Base-by-base conservation (phyloP, 2,329 filamentous ascomycete genomes). In the Aspergillus amoenus region DNA sequence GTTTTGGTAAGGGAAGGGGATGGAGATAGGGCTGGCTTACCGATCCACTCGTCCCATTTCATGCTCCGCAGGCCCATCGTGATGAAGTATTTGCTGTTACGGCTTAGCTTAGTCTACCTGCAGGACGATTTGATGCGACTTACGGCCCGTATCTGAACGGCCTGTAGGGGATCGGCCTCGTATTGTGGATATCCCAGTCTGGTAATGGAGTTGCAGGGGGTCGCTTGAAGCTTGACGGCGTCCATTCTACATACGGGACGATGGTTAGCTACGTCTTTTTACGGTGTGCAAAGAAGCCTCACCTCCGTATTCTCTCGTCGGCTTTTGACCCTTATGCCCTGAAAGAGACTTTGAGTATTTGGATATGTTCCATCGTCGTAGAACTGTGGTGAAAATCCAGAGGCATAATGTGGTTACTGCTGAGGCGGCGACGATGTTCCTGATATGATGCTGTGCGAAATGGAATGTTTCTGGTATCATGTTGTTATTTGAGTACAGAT, bases 41-140 rank as follows among this genome's bases (percentile, higher is more conserved):
- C 77, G 67, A 93, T 91, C 90, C 90, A 93, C 56, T 91, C 86
- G 52, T 88, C 82, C 73, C 84, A 86, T 32, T 84, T 79, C 76
- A 90, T 82, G 8, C 79, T 83, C n/a, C 89, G 82, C 2, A 93
- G 79, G 0, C 90, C 89, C 87, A 93, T 89, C 1, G 87, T 92
- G 57, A 90, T 82, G 67, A 89, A 83, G 71, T 92, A 91, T 60
- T 86, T 88, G 7, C 74, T 77, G 48, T 32, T 21, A 22, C 11
- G 12, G 11, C 9, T 52, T 50, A 54, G 53, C 37, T 41, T 43
- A 22, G 21, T 18, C 4, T 13, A 27, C n/a, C 12, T 45, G 1
- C 2, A 52, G 59, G 49, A 6, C 34, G 41, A 47, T n/a, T 9
- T 27, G 30, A 39, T n/a, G 12, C 3, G 50, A 74, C 72, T 70